Evolutionary conservation across 768 basidiomycete species (phyloP).

Genomic region (Leccinellum rugosiceps): DNA sequence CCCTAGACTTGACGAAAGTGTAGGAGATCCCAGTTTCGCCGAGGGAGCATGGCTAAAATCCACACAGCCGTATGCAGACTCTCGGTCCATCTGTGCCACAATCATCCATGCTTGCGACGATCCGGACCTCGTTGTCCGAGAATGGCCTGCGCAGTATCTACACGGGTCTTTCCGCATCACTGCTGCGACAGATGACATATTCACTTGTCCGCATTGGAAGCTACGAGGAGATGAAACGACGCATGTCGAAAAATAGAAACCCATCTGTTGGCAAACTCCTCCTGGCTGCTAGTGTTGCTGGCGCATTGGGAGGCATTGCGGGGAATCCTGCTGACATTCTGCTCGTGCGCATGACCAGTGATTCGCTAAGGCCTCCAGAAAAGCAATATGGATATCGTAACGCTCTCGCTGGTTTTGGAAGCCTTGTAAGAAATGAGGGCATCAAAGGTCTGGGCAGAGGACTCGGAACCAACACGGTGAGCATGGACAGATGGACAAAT

Average conservation of each 20-base stretch:
- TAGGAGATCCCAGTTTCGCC: constrained; percentile 31
- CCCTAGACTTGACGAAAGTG: constrained; percentile 85
- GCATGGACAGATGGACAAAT: constrained; percentile 18
- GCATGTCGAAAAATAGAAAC: constrained; percentile 46
- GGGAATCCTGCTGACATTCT: constrained; percentile 82
- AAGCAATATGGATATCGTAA: constrained; percentile 77
- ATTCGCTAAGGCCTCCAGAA: constrained; percentile 69
- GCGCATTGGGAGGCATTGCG: constrained; percentile 77
- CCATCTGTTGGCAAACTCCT: constrained; percentile 57
- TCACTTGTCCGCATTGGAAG: constrained; percentile 80
- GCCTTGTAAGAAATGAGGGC: constrained; percentile 68
- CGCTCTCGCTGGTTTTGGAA: constrained; percentile 68
- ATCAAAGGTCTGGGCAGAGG: constrained; percentile 66
- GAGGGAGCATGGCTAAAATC: constrained; percentile 1
- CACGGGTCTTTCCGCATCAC: constrained; percentile 76
- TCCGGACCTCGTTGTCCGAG: constrained; percentile 60
- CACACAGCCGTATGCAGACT: constrained; percentile 77
- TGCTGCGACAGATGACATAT: constrained; percentile 90
- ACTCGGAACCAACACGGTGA: constrained; percentile 72
- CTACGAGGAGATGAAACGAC: constrained; percentile 74
- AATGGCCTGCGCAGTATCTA: constrained; percentile 75
- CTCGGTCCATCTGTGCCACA: constrained; percentile 46
- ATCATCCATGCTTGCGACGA: constrained; percentile 62
- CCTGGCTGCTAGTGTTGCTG: constrained; percentile 65
- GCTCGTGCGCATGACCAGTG: constrained; percentile 86